Conservation (phyloP, 192 early-diverging fungal genomes). For the Coemansia sp. region DNA sequence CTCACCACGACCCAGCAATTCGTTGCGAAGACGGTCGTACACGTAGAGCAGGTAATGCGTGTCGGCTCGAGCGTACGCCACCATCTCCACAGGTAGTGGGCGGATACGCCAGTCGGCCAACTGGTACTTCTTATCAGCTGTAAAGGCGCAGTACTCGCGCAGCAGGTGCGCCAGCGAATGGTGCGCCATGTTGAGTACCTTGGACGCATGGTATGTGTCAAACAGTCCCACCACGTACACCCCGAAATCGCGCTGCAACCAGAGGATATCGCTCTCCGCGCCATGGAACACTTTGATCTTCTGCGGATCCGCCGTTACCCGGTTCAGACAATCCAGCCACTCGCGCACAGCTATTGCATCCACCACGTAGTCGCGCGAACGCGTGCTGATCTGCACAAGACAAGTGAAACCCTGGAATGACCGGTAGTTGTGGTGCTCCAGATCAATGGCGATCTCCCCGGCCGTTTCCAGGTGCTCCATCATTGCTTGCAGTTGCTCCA, state of each 20-base stretch:
- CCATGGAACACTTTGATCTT: slow-evolving; percentile 95
- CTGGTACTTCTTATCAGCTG: slow-evolving; percentile 93
- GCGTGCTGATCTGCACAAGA: slow-evolving; percentile 89
- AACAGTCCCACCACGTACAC: slow-evolving; percentile 95
- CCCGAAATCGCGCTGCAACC: slow-evolving; percentile 98
- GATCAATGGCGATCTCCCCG: slow-evolving; percentile 87
- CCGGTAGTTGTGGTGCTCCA: slow-evolving; percentile 95
- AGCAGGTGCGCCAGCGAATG: slow-evolving; percentile 86
- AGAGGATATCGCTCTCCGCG: slow-evolving; percentile 92
- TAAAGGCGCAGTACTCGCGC: slow-evolving; percentile 71
- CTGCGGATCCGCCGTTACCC: slow-evolving; percentile 80
- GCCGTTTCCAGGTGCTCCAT: slow-evolving; percentile 60
- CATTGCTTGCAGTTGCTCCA: slow-evolving; percentile 64
- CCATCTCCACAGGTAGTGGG: slow-evolving; percentile 91
- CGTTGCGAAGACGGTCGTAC: slow-evolving; percentile 89
- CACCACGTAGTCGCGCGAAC: slow-evolving; percentile 84
- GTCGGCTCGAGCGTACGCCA: slow-evolving; percentile 88
- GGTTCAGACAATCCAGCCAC: slow-evolving; percentile 75
- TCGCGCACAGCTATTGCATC: slow-evolving; percentile 83
- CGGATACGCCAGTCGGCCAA: slow-evolving; percentile 96
- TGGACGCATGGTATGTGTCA: slow-evolving; percentile 94
- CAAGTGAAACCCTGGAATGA: slow-evolving; percentile 95
- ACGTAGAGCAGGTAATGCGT: slow-evolving; percentile 97
- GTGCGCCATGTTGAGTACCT: slow-evolving; percentile 75
- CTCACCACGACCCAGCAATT: slow-evolving; percentile 59